Percentiles rank a stretch among this genome's conserved stretches.
phyloP scores from a whole-genome alignment of 495 filamentous ascomycete genomes.

The Penicillium nucicola region DNA sequence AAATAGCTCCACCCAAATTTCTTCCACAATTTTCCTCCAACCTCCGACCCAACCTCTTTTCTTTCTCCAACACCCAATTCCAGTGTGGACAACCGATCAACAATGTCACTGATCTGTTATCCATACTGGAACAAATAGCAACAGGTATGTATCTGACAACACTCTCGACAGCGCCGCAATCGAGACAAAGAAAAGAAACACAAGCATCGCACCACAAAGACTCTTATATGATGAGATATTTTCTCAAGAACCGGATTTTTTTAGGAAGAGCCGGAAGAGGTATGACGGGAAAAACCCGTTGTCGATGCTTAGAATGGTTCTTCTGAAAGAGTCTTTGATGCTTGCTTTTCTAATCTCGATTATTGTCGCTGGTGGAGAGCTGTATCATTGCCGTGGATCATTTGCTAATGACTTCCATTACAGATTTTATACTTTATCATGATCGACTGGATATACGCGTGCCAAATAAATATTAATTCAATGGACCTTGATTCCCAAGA shows the following conservation, averaged over 20 bases:
- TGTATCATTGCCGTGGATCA: background rate
- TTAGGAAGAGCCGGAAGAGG: conserved; percentile 56
- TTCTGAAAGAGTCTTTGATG: conserved; percentile 34
- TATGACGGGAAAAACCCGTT: conserved; percentile 39
- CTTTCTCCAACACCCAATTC: conserved; percentile 3
- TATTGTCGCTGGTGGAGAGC: background rate
- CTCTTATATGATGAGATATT: conserved; percentile 43
- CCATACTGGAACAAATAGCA: background rate
- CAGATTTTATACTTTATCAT: background rate
- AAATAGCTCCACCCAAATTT: conserved; percentile 2
- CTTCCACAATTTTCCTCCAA: conserved; percentile 6
- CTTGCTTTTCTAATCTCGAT: conserved; percentile 13
- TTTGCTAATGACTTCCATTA: conserved; percentile 9
- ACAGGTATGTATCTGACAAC: conserved; percentile 2
- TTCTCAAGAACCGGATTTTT: conserved; percentile 42
- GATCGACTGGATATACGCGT: background rate
- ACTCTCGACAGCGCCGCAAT: conserved; percentile 1
- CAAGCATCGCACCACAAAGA: conserved; percentile 15
- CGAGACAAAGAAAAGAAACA: conserved; percentile 3
- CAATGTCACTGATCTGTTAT: background rate
- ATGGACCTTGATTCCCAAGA: too few relatives aligned
- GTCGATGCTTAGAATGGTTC: conserved; percentile 55
- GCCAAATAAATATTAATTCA: too few relatives aligned
- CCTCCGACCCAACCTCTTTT: conserved; percentile 5
- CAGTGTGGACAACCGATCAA: background rate